Evolutionary conservation across 148 eudicot genomes (phyloP).

Genomic region (Chenopodium formosanum): DNA sequence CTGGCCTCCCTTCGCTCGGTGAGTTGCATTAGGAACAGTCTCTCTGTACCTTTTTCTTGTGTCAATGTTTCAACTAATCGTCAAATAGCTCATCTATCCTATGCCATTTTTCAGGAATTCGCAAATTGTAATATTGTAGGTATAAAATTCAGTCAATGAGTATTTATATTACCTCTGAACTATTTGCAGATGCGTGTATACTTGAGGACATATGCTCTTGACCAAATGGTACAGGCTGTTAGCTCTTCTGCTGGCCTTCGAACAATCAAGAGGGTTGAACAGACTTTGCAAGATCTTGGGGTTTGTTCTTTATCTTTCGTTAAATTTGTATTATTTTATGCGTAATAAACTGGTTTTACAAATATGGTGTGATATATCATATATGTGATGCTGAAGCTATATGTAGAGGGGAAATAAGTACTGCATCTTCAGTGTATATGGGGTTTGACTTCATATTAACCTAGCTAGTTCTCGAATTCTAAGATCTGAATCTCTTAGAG

Average conservation of each 20-base stretch:
- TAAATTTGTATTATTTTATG: slow-evolving; percentile 4
- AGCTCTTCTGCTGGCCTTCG: slow-evolving; percentile 94
- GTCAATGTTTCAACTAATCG: background rate
- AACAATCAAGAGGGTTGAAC: slow-evolving; percentile 91
- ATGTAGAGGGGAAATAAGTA: background rate
- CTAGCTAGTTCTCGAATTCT: background rate
- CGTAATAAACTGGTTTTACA: background rate
- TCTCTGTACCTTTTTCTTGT: background rate
- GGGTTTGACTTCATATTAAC: background rate
- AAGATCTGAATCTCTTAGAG: background rate
- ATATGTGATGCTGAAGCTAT: background rate
- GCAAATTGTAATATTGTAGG: background rate
- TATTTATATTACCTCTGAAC: slow-evolving; percentile 11
- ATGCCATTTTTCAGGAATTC: background rate
- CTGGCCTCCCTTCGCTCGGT: slow-evolving; percentile 89
- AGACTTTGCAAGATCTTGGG: slow-evolving; percentile 97
- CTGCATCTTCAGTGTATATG: background rate
- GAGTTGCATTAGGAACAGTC: slow-evolving; percentile 16
- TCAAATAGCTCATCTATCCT: background rate
- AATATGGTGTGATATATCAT: background rate
- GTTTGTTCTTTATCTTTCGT: slow-evolving; percentile 46
- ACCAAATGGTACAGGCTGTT: slow-evolving; percentile 98
- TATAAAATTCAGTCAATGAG: background rate
- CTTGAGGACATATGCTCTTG: slow-evolving; percentile 85
- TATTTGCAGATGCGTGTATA: slow-evolving; percentile 82